Conservation (phyloP, 176 grass and related monocot genomes). For the Musa itinerans region DNA sequence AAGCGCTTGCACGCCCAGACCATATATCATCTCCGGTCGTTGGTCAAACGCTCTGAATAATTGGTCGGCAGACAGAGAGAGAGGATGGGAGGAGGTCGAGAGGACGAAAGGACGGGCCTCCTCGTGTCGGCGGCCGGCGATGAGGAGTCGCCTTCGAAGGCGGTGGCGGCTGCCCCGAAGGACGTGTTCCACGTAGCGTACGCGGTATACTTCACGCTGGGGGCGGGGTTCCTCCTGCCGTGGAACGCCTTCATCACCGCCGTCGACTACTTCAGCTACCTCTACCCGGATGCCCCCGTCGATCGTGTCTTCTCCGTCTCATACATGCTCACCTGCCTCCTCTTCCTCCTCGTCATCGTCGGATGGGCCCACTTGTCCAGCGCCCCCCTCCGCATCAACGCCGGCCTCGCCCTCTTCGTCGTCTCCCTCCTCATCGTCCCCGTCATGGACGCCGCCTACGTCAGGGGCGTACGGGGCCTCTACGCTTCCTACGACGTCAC, state of each 20-base stretch:
- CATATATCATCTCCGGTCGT: too few relatives aligned
- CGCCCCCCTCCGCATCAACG: constrained; percentile 57
- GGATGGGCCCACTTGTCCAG: constrained; percentile 59
- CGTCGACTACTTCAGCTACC: constrained; percentile 96
- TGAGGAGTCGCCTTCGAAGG: constrained; percentile 1
- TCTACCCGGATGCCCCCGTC: constrained; percentile 59
- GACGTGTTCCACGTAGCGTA: constrained; percentile 52
- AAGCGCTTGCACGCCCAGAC: neutral
- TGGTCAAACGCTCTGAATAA: neutral
- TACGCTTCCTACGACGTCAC: constrained; percentile 69
- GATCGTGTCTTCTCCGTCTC: constrained; percentile 87
- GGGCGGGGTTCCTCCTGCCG: constrained; percentile 70
- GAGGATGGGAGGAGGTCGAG: neutral
- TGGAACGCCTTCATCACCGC: constrained; percentile 99
- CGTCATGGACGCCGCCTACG: constrained; percentile 62
- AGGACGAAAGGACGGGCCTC: neutral
- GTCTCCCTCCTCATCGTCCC: constrained; percentile 63
- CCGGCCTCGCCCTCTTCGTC: constrained; percentile 56
- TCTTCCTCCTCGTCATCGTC: constrained; percentile 58
- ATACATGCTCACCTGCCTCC: constrained; percentile 66
- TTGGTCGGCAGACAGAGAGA: neutral
- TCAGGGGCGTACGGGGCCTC: constrained; percentile 41
- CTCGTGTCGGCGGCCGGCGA: neutral
- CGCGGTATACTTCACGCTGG: constrained; percentile 78
- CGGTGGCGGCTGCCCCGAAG: neutral